A percentile compares a stretch with the other conserved stretches of the same genome.
These are phyloP conservation scores for Asterochloris erici DNA, from an alignment of 139 green algal genomes.

Conservation along the genomic window DNA sequence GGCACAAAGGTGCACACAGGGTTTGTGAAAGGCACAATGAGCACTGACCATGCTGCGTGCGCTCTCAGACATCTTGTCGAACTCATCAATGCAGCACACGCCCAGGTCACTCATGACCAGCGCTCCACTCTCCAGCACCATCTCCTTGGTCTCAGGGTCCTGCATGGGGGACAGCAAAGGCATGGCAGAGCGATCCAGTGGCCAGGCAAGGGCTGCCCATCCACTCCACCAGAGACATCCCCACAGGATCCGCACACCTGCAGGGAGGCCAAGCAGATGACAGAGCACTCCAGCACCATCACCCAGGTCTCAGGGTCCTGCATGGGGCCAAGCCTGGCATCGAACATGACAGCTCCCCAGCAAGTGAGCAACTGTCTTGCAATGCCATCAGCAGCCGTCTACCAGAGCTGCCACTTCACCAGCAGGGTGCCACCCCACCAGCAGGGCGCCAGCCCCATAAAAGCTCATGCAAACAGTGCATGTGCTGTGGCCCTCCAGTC, in stretches of 20 bases:
- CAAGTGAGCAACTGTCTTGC: too few relatives aligned
- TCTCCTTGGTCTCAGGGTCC: conserved; percentile 89
- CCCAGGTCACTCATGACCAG: conserved; percentile 92
- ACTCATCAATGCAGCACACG: conserved; percentile 99
- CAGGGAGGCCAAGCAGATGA: too few relatives aligned
- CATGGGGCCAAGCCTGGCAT: background rate
- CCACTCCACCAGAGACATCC: too few relatives aligned
- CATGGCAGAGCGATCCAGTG: background rate
- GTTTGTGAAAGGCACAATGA: background rate
- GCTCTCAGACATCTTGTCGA: conserved; percentile 98
- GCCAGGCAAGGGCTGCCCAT: too few relatives aligned
- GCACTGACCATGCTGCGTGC: conserved; percentile 75
- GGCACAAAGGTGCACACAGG: background rate
- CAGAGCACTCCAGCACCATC: conserved; percentile 87
- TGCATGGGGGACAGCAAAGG: background rate
- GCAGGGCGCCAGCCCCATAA: too few relatives aligned
- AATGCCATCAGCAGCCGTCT: too few relatives aligned
- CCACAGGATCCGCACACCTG: too few relatives aligned
- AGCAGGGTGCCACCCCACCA: too few relatives aligned
- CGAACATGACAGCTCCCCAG: background rate
- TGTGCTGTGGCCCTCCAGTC: too few relatives aligned
- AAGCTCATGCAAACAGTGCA: too few relatives aligned
- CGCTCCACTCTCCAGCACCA: conserved; percentile 94
- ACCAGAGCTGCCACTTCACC: too few relatives aligned
- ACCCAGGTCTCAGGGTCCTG: conserved; percentile 87